Base-by-base conservation (phyloP, 306 rosid genomes). In the Vigna mungo region DNA sequence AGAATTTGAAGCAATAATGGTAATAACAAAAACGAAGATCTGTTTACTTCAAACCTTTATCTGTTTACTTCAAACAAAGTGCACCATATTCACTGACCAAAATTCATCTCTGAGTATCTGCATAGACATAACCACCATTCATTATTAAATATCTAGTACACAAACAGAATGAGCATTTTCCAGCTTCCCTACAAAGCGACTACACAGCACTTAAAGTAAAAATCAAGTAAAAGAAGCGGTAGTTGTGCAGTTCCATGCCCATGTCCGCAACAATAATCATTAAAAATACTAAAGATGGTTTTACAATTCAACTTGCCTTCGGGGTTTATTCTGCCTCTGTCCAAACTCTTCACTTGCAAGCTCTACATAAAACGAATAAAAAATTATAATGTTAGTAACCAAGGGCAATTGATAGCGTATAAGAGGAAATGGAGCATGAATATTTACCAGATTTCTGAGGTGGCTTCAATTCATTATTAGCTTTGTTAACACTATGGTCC, bases 271-370 rank as follows among this genome's bases (percentile, higher is more conserved):
- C 36, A 56, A 56, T 56, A 56, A 23, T 11, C 23, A 25, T 4
- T 56, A 23, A 23, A 9, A 23, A 4, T 56, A 56, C 14, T 23
- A 11, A 59, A 6, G 62, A 48, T 43, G 51, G 54, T 36, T 48
- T 78, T 41, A 36, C 7, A 55, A 74, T 64, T 34, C 27, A 76
- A 85, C 90, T 91, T 83, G 78, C 98, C 98, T 91, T 66, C 98
- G 94, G 49, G 97, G 94, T 82, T 91, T 94, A 82, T 89, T 94
- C 51, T 90, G 98, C 60, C 98, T 85, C 79, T 89, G 97, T 82
- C 91, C 97, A 86, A 88, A 84, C 77, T 91, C 98, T 69, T 94
- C 96, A 2, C 68, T 89, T 67, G 77, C 92, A 74, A 78, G 82
- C 77, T 94, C 98, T 94, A 84, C 71, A 79, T 17, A 76, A 75